These are phyloP conservation scores for Triangularia setosa DNA, from an alignment of 2,329 filamentous ascomycete genomes.

Conservation along the genomic window DNA sequence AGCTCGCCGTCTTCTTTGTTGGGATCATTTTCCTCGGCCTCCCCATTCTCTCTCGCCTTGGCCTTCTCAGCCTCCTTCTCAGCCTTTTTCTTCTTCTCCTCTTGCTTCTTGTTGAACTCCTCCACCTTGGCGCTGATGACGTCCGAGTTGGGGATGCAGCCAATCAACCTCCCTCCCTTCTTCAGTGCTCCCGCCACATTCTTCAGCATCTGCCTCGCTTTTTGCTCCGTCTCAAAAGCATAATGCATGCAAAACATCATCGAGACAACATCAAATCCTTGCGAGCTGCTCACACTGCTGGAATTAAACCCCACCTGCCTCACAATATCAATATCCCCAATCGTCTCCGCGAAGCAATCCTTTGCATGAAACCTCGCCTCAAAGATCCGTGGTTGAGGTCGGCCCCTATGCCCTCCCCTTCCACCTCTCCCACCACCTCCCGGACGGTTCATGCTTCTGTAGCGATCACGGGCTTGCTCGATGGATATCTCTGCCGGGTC, in stretches of 20 bases:
- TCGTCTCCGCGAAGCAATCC: constrained; percentile 83
- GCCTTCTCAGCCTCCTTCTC: constrained; percentile 21
- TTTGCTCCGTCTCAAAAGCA: constrained; percentile 87
- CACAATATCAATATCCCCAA: constrained; percentile 78
- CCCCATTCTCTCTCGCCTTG: constrained; percentile 23
- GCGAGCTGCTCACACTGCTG: constrained; percentile 65
- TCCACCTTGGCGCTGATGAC: constrained; percentile 77
- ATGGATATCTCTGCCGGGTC: constrained; percentile 93
- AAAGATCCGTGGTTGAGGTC: constrained; percentile 59
- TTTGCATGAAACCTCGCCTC: constrained; percentile 86
- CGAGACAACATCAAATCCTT: constrained; percentile 91
- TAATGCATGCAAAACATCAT: constrained; percentile 99
- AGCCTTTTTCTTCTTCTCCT: constrained; percentile 35
- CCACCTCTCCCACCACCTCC: constrained; percentile 52
- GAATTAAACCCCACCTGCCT: constrained; percentile 75
- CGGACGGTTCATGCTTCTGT: constrained; percentile 64
- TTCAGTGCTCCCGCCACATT: constrained; percentile 89
- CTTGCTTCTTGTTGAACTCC: constrained; percentile 59
- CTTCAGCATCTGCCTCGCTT: constrained; percentile 85
- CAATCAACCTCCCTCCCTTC: constrained; percentile 91
- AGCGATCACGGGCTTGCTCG: constrained; percentile 82
- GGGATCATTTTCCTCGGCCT: constrained; percentile 30
- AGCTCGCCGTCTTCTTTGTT: constrained; percentile 25
- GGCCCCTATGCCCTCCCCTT: constrained; percentile 44
- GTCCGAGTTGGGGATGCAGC: constrained; percentile 95